phyloP scores from a whole-genome alignment of 345 rosid genomes.

The Arabidopsis arenosa region DNA sequence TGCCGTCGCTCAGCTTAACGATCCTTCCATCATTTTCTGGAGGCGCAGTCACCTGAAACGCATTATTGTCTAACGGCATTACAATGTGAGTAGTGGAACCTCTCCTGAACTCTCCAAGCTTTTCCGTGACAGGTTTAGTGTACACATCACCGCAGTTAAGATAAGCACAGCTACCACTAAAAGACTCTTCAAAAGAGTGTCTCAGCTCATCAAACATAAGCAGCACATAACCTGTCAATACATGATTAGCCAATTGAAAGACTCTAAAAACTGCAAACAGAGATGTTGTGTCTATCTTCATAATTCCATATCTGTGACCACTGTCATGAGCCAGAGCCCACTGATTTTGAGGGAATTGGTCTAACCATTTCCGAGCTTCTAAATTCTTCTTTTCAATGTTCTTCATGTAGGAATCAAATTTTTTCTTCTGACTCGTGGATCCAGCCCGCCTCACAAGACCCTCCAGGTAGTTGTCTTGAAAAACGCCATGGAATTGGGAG shows the following conservation, averaged over 20 bases:
- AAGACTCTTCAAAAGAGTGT: not conserved
- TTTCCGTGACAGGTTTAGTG: not conserved
- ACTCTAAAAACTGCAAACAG: not conserved
- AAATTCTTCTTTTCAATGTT: not conserved
- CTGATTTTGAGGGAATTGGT: not conserved
- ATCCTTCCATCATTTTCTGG: not conserved
- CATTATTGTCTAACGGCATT: conserved; percentile 7
- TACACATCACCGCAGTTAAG: not conserved
- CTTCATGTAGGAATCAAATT: conserved; percentile 16
- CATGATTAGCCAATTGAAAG: not conserved
- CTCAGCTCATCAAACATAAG: not conserved
- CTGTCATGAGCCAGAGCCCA: conserved; percentile 33
- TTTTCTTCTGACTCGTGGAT: not conserved
- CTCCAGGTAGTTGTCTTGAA: not conserved
- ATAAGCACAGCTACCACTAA: not conserved
- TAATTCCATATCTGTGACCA: conserved; percentile 6
- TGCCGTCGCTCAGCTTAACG: not conserved
- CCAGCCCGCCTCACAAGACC: not conserved
- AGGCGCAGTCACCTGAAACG: conserved; percentile 9
- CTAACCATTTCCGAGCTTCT: conserved; percentile 18
- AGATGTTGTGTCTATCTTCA: not conserved
- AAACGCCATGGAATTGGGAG: not conserved
- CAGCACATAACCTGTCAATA: not conserved
- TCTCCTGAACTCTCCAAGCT: not conserved
- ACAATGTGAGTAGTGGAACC: not conserved